Evolutionary conservation across 495 filamentous ascomycete genomes (phyloP), one percentile per base, ranked within the genome.

Genomic region (Xylaria telfairii): DNA sequence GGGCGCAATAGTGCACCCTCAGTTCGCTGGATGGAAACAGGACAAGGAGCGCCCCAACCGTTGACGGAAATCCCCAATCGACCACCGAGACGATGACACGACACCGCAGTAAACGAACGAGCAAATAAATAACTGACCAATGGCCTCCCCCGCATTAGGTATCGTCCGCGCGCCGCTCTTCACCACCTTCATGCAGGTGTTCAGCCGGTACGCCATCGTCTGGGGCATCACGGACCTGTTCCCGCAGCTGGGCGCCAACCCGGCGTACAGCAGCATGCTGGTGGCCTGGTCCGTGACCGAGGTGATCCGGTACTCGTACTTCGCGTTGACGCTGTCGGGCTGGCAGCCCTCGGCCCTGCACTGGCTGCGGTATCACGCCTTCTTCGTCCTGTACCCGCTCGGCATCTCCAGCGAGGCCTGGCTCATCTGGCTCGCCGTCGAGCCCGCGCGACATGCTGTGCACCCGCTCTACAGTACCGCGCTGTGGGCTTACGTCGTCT

Each of bases 291-390:
- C 86, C 47, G 74, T 92, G 30, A 97, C 95, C 17, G 95, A 98
- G 83, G 89, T 95, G 17, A 88, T 96, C 70, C 90, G 95, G 47
- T 98, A 98, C 83, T 86, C 87, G 71, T 98, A 92, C 82, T 98
- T 97, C 75, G 90, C 91, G 26, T 85, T 93, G 74, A 88, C 88
- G 75, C 85, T 97, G 53, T 81, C 83, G 67, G 41, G 74, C 64
- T 66, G 88, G 88, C 37, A 76, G 81, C 94, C 94, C 0, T 76
- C 65, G 0, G 86, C 81, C 78, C 86, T 95, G 79, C 87, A 87
- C 69, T 97, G 95, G 95, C 83, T 96, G 83, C 84, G 93, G 78
- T 99, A 99, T 77, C 97, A 96, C 81, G 91, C 91, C 7, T 99
- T 99, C 83, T 93, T 91, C 76, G 81, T 98, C 28, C 87, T 99